phyloP scores from a whole-genome alignment of 1,284 basidiomycete genomes.

The Ganoderma lingzhi region DNA sequence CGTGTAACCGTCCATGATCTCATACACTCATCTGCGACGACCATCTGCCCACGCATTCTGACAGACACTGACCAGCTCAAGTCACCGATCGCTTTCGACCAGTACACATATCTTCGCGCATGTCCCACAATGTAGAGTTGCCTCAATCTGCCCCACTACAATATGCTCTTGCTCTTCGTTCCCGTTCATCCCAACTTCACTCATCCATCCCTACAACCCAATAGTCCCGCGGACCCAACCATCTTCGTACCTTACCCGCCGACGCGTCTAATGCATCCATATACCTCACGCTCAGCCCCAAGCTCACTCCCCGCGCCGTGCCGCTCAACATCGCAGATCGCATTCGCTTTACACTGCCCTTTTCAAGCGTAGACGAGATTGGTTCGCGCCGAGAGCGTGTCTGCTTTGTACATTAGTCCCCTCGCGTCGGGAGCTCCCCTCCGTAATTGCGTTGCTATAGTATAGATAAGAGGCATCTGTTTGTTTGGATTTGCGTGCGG shows the following conservation, averaged over 20 bases:
- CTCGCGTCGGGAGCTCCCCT: slow-evolving; percentile 27
- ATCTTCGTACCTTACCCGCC: slow-evolving; percentile 11
- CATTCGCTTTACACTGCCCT: slow-evolving; percentile 7
- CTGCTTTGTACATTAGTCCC: slow-evolving; percentile 33
- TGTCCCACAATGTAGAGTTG: slow-evolving; percentile 27
- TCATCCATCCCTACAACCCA: slow-evolving; percentile 1
- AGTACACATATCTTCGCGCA: slow-evolving; percentile 23
- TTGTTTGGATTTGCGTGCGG: background rate
- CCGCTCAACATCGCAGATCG: slow-evolving; percentile 9
- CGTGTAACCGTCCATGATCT: background rate
- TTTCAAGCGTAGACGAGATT: slow-evolving; percentile 23
- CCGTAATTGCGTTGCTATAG: slow-evolving; percentile 23
- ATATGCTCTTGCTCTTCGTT: slow-evolving; percentile 12
- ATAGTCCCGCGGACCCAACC: background rate
- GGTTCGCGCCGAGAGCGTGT: slow-evolving; percentile 16
- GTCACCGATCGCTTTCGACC: slow-evolving; percentile 24
- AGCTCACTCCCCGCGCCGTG: slow-evolving; percentile 1
- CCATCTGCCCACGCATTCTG: slow-evolving; percentile 15
- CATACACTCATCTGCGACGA: slow-evolving; percentile 7
- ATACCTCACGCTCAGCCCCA: slow-evolving; percentile 22
- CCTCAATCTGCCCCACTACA: slow-evolving; percentile 16
- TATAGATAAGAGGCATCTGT: slow-evolving; percentile 22
- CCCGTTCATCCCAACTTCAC: slow-evolving; percentile 5
- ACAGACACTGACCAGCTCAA: slow-evolving; percentile 25
- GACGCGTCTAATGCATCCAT: slow-evolving; percentile 29